Evolutionary conservation across 1,284 basidiomycete species (phyloP).

Genomic region (Ustilago bromivora): DNA sequence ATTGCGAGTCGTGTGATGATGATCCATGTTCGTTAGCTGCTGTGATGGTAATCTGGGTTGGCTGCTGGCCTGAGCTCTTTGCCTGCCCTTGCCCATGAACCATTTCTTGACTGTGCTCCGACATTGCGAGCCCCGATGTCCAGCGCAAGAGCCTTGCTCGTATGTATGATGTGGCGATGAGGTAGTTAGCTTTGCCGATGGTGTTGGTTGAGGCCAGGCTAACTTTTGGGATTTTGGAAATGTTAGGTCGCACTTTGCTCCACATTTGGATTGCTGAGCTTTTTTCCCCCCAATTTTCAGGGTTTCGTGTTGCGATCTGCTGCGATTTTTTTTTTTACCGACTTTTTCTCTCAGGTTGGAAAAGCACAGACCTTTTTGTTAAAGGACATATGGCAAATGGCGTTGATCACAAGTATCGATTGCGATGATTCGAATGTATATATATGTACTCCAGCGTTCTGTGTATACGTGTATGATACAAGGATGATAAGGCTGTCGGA

Average conservation of each 20-base stretch:
- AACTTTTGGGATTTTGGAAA: not conserved
- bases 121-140: not conserved
- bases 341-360: not conserved
- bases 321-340: not conserved
- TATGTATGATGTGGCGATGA: not conserved
- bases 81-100: not conserved
- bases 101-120: not conserved
- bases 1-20: not conserved
- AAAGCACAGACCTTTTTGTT: conserved; percentile 3
- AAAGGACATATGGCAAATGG: too few relatives aligned
- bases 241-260: conserved; percentile 3
- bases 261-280: not conserved
- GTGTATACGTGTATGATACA: too few relatives aligned
- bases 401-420: too few relatives aligned
- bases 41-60: conserved; percentile 31
- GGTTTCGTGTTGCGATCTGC: not conserved
- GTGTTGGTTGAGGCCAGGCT: not conserved
- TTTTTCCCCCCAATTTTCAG: not conserved
- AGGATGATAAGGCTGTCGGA: too few relatives aligned
- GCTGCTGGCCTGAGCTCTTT: not conserved
- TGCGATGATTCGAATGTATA: too few relatives aligned
- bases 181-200: not conserved
- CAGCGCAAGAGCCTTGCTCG: not conserved
- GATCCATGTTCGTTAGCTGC: conserved; percentile 8
- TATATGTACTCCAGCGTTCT: too few relatives aligned